phyloP scores from a whole-genome alignment of 345 rosid species.

The Noccaea bulbosa region DNA sequence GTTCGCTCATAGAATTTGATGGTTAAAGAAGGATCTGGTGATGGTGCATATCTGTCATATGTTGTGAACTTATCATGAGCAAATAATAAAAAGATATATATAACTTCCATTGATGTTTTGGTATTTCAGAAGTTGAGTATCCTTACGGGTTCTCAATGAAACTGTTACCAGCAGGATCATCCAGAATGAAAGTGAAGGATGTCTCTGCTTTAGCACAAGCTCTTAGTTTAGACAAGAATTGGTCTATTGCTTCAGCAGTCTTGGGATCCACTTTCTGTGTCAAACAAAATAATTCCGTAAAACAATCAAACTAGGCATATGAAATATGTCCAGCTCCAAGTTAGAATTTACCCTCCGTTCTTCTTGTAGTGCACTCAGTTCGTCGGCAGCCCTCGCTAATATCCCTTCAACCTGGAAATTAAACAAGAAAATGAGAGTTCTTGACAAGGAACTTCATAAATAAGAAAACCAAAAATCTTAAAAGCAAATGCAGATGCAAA shows the following conservation, averaged over 20 bases:
- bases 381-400: slow-evolving; percentile 77
- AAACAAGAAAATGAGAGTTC: not conserved
- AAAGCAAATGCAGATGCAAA: no score
- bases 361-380: slow-evolving; percentile 82
- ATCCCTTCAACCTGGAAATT: slow-evolving; percentile 75
- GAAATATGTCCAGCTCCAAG: not conserved
- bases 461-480: no score
- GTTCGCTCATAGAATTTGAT: slow-evolving; percentile 86
- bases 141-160: slow-evolving; percentile 93
- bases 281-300: slow-evolving; percentile 14
- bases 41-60: slow-evolving; percentile 71
- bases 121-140: slow-evolving; percentile 13
- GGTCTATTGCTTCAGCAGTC: slow-evolving; percentile 86
- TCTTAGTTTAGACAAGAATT: slow-evolving; percentile 72
- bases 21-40: slow-evolving; percentile 71
- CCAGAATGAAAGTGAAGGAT: slow-evolving; percentile 74
- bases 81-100: not conserved
- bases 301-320: not conserved
- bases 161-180: slow-evolving; percentile 96
- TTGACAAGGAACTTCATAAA: not conserved
- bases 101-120: not conserved
- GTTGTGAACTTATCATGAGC: not conserved
- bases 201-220: slow-evolving; percentile 71
- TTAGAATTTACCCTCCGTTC: slow-evolving; percentile 69
- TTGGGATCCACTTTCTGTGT: slow-evolving; percentile 81